Evolutionary conservation across 2,329 filamentous ascomycete genomes (phyloP).

Genomic region (Penicillium thymicola): DNA sequence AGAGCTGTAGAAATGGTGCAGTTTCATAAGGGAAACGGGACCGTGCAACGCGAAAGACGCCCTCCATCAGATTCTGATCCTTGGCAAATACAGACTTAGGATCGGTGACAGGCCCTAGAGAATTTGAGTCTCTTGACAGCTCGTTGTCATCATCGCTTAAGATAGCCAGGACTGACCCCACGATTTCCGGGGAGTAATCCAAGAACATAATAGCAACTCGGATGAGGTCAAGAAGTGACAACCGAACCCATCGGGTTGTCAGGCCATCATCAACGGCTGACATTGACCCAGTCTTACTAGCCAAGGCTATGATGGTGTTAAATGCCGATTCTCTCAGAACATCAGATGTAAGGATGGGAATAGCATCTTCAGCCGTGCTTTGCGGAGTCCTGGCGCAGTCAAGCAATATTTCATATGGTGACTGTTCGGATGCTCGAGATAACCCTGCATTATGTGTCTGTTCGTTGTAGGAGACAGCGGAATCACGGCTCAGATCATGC

Average conservation of each 20-base stretch:
- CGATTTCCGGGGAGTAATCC: constrained; percentile 69
- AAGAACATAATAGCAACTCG: constrained; percentile 64
- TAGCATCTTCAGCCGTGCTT: constrained; percentile 45
- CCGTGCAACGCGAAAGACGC: constrained; percentile 64
- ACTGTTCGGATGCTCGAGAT: constrained; percentile 34
- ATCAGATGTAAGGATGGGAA: constrained; percentile 46
- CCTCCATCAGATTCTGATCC: constrained; percentile 56
- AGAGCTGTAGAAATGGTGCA: constrained; percentile 70
- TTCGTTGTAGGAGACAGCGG: constrained; percentile 36
- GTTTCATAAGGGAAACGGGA: constrained; percentile 84
- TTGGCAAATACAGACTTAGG: constrained; percentile 54
- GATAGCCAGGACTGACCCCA: constrained; percentile 64
- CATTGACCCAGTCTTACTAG: constrained; percentile 43
- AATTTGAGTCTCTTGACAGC: constrained; percentile 16
- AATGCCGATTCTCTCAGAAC: constrained; percentile 49
- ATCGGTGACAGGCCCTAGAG: constrained; percentile 26
- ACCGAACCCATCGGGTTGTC: constrained; percentile 61
- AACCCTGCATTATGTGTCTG: constrained; percentile 33
- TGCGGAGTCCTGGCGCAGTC: constrained; percentile 42
- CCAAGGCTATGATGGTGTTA: constrained; percentile 46
- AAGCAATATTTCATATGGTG: constrained; percentile 48
- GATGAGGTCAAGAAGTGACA: constrained; percentile 66
- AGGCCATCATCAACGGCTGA: constrained; percentile 52
- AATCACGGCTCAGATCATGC: constrained; percentile 34
- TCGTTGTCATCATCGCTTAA: constrained; percentile 48